Evolutionary conservation across 768 basidiomycete species (phyloP), one percentile per base, ranked within the genome.

Genomic region (Boletus reticuloceps): DNA sequence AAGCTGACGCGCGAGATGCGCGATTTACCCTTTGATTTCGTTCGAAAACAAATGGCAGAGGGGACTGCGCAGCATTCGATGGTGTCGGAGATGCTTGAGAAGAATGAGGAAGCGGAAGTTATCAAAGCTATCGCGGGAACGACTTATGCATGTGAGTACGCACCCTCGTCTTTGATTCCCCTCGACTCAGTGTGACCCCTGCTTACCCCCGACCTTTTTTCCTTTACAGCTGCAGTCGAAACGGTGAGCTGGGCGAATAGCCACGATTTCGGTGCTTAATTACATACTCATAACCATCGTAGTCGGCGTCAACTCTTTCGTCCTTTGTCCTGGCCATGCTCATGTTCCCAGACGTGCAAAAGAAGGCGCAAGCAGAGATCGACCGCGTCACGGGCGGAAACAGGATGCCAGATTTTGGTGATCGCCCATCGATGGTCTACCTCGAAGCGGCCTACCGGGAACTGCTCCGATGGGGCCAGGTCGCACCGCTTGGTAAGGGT

Each of bases 361-460:
- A 45, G 1, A 73, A 68, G 25, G 75, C 75, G 0, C 76, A 78
- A 37, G 66, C 63, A 41, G 77, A 76, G 53, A 68, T 78, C 7
- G 67, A 71, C 51, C 55, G 55, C 4, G 62, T 72, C 19, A 43
- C 75, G 17, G 73, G 73, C 14, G 44, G 51, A 2, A 64, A 59
- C 22, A 63, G 73, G 22, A 62, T 74, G 17, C 75, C 72, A 4
- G 45, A 42, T 17, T 72, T 71, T 38, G 68, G 59, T 19, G 68
- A 70, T 43, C 64, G 69, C n/a, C 13, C 57, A 31, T 71, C 60
- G 2, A 55, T 59, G 58, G 70, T 45, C 13, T 76, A 51, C 48
- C 34, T 51, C 44, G 67, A 70, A n/a, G 70, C 70, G 4, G 39
- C 71, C 22, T 45, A 66, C 2, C 68, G 70, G 6, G 75, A 76